Evolutionary conservation across 352 stramenopile genomes (phyloP), one percentile per base, ranked within the genome.

Genomic region (Pythium utonaiense): DNA sequence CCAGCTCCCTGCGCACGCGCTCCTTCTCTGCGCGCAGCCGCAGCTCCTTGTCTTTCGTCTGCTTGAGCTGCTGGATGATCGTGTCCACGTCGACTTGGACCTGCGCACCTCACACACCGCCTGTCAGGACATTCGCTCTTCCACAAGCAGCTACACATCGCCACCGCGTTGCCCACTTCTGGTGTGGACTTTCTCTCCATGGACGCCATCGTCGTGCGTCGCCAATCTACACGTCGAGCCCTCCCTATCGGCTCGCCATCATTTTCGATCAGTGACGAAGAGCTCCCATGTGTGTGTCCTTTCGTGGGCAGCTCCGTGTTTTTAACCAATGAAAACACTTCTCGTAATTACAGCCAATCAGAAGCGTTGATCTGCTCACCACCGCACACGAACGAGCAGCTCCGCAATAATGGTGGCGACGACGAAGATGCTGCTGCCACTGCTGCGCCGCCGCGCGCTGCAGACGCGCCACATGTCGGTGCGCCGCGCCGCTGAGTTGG

Each of bases 21-120:
- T 85, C 79, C 57, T 88, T 89, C 72, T 91, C 80, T 13, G 64
- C 77, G 17, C 71, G 74, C n/a, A 89, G 60, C n/a, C 70, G 64
- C 53, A 89, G 73, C 51, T 91, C 80, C 59, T 73, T 77, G 38
- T 85, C 75, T 58, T 91, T 91, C 22, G 75, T 65, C 27, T 45
- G 54, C 16, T 71, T 66, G 57, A 91, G 73, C 64, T 89, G 60
- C 34, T 59, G 64, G 44, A 91, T 67, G 55, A 91, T 66, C 63
- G 54, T 65, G 41, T 89, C 80, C 22, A 91, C 77, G 25, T 88
- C 75, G 13, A 60, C 64, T n/a, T 83, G 63, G 17, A 68, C 66
- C 34, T 58, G 34, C 19, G 3, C n/a, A 28, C 22, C 34, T 24
- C n/a, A 48, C 21, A 48, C 7, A 10, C 14, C 34, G 22, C 38